Percentiles rank a stretch among this genome's conserved stretches.
phyloP scores from a whole-genome alignment of 1,139 yeast species.

The Citeromyces hawaiiensis region DNA sequence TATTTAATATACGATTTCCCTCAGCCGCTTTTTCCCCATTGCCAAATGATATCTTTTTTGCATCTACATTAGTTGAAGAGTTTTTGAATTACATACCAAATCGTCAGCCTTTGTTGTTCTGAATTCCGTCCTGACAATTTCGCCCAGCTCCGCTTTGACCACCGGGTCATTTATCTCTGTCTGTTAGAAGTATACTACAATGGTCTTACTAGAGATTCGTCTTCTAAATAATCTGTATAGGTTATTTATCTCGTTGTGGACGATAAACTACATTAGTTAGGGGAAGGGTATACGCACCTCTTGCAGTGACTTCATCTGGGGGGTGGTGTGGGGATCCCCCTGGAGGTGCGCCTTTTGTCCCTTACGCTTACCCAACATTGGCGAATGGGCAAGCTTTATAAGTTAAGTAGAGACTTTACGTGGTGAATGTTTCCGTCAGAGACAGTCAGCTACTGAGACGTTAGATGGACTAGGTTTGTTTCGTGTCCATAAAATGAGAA shows the following conservation, averaged over 20 bases:
- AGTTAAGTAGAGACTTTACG: too few relatives aligned
- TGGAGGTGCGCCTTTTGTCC: too few relatives aligned
- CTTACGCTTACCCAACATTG: too few relatives aligned
- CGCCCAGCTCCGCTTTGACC: background rate
- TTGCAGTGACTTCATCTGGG: background rate
- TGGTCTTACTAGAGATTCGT: background rate
- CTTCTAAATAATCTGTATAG: background rate
- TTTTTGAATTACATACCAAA: background rate
- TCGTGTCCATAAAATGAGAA: too few relatives aligned
- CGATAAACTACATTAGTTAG: background rate
- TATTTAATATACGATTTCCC: background rate
- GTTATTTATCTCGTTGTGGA: background rate
- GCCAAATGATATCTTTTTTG: background rate
- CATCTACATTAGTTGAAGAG: background rate
- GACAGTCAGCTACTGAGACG: too few relatives aligned
- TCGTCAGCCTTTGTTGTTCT: background rate
- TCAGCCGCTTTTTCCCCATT: background rate
- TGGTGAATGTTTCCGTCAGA: too few relatives aligned
- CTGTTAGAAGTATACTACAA: background rate
- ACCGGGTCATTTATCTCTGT: background rate
- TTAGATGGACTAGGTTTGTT: too few relatives aligned
- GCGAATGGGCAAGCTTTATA: too few relatives aligned
- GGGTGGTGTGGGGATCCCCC: background rate
- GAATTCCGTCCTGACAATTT: background rate
- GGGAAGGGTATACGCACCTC: background rate